Evolutionary conservation across 495 filamentous ascomycete species (phyloP).

Genomic region (Astrocystis sublimbata): DNA sequence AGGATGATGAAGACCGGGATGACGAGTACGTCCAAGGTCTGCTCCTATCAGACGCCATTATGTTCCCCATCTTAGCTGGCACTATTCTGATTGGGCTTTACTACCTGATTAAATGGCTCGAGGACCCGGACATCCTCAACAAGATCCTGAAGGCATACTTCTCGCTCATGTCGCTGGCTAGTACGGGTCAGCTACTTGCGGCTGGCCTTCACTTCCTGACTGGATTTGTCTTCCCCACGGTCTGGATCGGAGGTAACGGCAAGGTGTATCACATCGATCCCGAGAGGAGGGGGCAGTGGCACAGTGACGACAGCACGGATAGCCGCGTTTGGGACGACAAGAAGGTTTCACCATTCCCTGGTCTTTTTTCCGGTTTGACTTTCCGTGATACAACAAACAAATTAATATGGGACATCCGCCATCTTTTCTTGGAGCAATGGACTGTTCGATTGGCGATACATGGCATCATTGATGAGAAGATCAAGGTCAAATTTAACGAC

Average conservation of each 20-base stretch:
- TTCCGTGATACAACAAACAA: constrained; percentile 25
- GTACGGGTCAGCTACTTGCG: constrained; percentile 66
- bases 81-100: constrained; percentile 74
- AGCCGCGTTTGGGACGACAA: constrained; percentile 30
- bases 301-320: constrained; percentile 7
- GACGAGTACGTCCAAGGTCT: constrained; percentile 74
- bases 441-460: constrained; percentile 45
- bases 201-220: constrained; percentile 65
- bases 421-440: constrained; percentile 49
- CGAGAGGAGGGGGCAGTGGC: constrained; percentile 27
- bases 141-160: constrained; percentile 85
- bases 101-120: constrained; percentile 83
- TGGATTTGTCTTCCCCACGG: constrained; percentile 71
- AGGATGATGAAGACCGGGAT: constrained; percentile 59
- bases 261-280: constrained; percentile 50
- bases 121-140: constrained; percentile 79
- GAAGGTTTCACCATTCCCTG: constrained; percentile 48
- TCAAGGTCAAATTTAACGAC: constrained; percentile 40
- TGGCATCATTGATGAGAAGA: constrained; percentile 36
- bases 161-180: constrained; percentile 73
- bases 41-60: constrained; percentile 75
- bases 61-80: constrained; percentile 84
- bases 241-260: constrained; percentile 49
- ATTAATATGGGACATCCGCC: constrained; percentile 47
- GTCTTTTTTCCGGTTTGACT: constrained; percentile 35